Conservation (phyloP, 495 filamentous ascomycete genomes). For the Sporormia fimetaria region DNA sequence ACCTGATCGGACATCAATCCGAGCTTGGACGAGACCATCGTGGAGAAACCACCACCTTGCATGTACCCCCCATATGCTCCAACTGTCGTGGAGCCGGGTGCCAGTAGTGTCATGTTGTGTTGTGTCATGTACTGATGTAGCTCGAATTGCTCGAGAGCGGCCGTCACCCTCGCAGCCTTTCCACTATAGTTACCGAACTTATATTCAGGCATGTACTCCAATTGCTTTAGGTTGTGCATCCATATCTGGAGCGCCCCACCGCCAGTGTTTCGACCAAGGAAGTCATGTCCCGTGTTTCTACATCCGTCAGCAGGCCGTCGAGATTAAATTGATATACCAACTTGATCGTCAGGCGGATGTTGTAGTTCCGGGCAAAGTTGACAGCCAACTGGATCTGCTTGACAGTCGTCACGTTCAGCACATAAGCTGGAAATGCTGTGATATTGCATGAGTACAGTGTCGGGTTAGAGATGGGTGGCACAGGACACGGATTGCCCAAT, state of each 20-base stretch:
- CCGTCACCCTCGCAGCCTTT: constrained; percentile 12
- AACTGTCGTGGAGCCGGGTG: constrained; percentile 12
- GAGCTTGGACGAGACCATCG: constrained; percentile 5
- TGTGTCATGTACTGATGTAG: constrained; percentile 7
- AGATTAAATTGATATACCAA: neutral
- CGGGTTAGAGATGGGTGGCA: constrained; percentile 1
- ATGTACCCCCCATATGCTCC: constrained; percentile 13
- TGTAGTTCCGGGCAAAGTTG: constrained; percentile 23
- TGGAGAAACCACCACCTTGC: constrained; percentile 16
- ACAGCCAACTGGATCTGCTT: constrained; percentile 19
- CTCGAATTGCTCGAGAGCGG: constrained; percentile 7
- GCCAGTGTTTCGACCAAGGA: constrained; percentile 41
- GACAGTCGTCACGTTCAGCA: constrained; percentile 13
- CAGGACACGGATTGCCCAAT: constrained; percentile 13
- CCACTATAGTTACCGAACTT: constrained; percentile 21
- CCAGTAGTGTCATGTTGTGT: constrained; percentile 12
- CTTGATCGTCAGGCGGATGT: constrained; percentile 22
- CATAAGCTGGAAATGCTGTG: constrained; percentile 9
- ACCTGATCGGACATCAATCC: constrained; percentile 19
- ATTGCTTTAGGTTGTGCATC: constrained; percentile 39
- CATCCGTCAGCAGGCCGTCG: neutral
- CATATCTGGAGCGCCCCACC: constrained; percentile 37
- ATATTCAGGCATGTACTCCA: constrained; percentile 32
- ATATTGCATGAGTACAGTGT: constrained; percentile 11
- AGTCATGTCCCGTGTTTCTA: constrained; percentile 44